A percentile compares a stretch with the other conserved stretches of the same genome.
Conservation (phyloP, 345 rosid species). For the Eucalyptus rudis region DNA sequence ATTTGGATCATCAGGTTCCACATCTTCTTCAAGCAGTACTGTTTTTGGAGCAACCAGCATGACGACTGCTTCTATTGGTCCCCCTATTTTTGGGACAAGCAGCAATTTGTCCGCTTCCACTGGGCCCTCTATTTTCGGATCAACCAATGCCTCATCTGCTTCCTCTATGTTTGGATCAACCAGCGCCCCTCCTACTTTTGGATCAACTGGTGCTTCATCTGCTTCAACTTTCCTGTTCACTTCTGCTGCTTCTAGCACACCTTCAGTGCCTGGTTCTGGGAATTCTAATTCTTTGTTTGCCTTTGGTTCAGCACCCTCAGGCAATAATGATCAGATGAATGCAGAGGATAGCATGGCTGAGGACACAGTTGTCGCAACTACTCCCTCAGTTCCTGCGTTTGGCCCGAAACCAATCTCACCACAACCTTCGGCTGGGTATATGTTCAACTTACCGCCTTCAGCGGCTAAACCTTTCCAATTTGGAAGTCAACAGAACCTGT, state of each 20-base stretch:
- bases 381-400: slow-evolving; percentile 26
- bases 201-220: not conserved
- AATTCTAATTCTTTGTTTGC: slow-evolving; percentile 22
- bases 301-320: slow-evolving; percentile 31
- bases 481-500: slow-evolving; percentile 37
- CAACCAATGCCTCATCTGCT: not conserved
- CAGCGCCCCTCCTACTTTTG: not conserved
- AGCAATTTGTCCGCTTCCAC: not conserved
- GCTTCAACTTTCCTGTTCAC: not conserved
- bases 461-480: slow-evolving; percentile 47
- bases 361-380: slow-evolving; percentile 59
- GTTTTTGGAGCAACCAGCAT: not conserved
- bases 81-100: not conserved
- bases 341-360: slow-evolving; percentile 99
- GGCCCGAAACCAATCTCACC: slow-evolving; percentile 24
- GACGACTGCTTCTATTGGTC: not conserved
- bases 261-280: slow-evolving; percentile 38
- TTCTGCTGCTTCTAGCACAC: slow-evolving; percentile 13
- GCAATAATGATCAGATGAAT: slow-evolving; percentile 60
- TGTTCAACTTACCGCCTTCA: not conserved
- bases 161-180: not conserved
- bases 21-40: not conserved
- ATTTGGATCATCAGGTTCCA: slow-evolving; percentile 33
- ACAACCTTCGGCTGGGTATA: slow-evolving; percentile 16
- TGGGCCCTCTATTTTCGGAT: not conserved